Percentiles rank a stretch among this genome's conserved stretches.
phyloP scores from a whole-genome alignment of 2,329 filamentous ascomycete genomes.

The Fusarium tuaranense region DNA sequence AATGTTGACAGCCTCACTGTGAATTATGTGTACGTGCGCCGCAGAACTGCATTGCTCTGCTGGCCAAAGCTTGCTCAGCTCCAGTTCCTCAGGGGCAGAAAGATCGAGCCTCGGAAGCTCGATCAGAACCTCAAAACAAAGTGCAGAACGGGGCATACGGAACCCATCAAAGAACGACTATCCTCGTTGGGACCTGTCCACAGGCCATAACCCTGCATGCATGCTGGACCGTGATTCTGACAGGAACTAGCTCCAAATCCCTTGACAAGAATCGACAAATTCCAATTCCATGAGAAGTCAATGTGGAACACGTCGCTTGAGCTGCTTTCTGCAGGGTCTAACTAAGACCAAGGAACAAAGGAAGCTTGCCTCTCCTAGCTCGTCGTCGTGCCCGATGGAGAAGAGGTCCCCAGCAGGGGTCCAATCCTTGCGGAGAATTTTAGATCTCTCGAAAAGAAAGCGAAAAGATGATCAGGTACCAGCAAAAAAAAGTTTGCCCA shows the following conservation, averaged over 20 bases:
- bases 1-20: neutral
- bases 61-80: neutral
- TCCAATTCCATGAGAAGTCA: constrained; percentile 4
- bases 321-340: constrained; percentile 27
- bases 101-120: neutral
- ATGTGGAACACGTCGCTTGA: constrained; percentile 14
- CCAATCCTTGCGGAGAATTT: constrained; percentile 14
- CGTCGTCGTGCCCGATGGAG: neutral
- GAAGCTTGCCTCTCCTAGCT: neutral
- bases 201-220: neutral
- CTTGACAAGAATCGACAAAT: neutral
- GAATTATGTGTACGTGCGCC: neutral
- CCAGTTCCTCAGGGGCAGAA: neutral
- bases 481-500: constrained; percentile 28
- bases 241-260: constrained; percentile 10
- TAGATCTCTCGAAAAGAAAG: constrained; percentile 8
- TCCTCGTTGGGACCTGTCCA: constrained; percentile 8
- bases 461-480: constrained; percentile 27
- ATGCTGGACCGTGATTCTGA: constrained; percentile 15
- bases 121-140: neutral
- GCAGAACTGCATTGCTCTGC: neutral
- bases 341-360: constrained; percentile 26
- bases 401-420: constrained; percentile 12
- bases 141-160: neutral
- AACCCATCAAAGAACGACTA: constrained; percentile 1